Conservation (phyloP, 805 yeast genomes). For the Teunomyces panamensis region DNA sequence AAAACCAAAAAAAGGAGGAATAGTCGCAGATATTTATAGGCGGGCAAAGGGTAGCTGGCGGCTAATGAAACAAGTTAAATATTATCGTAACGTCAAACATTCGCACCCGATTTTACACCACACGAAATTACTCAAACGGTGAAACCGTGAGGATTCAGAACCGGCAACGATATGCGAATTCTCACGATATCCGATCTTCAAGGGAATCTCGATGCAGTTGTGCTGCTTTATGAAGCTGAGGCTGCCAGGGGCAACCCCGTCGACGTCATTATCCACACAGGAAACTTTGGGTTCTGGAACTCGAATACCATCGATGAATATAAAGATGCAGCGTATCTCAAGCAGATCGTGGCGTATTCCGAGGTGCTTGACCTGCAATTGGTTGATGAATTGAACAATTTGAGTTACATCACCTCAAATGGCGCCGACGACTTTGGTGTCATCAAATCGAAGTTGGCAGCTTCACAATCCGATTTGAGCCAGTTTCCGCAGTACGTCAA, state of each 20-base stretch:
- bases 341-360: slow-evolving; percentile 67
- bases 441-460: slow-evolving; percentile 8
- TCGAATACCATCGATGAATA: slow-evolving; percentile 48
- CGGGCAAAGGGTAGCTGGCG: background rate
- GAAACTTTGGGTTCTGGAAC: slow-evolving; percentile 60
- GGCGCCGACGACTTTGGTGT: slow-evolving; percentile 2
- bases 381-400: slow-evolving; percentile 50
- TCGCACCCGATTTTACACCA: background rate
- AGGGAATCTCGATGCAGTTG: slow-evolving; percentile 22
- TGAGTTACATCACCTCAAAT: slow-evolving; percentile 14
- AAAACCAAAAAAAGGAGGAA: too few relatives aligned
- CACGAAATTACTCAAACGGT: background rate
- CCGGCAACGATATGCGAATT: slow-evolving; percentile 9
- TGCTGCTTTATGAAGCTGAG: slow-evolving; percentile 12
- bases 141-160: too few relatives aligned
- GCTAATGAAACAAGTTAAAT: background rate
- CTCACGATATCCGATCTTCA: slow-evolving; percentile 27
- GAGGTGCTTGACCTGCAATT: slow-evolving; percentile 51
- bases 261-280: slow-evolving; percentile 21
- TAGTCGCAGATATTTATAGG: too few relatives aligned
- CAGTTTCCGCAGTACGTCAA: slow-evolving; percentile 19
- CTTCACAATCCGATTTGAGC: slow-evolving; percentile 9
- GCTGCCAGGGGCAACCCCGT: slow-evolving; percentile 8
- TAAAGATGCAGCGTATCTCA: slow-evolving; percentile 52
- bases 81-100: background rate